These are phyloP conservation scores for Trichosporon ovoides DNA, from an alignment of 1,284 basidiomycete species.

Conservation along the genomic window DNA sequence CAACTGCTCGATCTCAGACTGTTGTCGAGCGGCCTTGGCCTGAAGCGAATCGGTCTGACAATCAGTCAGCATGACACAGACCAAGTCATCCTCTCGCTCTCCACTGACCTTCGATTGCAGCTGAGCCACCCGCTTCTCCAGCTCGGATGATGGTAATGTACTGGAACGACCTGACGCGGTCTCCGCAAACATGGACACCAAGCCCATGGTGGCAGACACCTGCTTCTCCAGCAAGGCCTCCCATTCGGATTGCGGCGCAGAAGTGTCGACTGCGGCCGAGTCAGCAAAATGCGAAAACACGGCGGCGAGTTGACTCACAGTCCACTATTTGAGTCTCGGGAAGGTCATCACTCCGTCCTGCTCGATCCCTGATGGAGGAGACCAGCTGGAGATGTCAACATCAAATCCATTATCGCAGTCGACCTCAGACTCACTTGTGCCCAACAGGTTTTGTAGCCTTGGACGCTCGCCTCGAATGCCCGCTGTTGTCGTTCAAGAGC, in stretches of 20 bases:
- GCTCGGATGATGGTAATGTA: conserved; percentile 6
- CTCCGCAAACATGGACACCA: conserved; percentile 32
- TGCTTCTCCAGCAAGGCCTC: conserved; percentile 31
- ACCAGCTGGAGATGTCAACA: conserved; percentile 40
- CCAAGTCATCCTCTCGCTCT: neutral
- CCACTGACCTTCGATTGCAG: conserved; percentile 35
- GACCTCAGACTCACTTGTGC: conserved; percentile 59
- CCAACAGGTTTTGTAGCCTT: conserved; percentile 84
- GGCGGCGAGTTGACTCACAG: conserved; percentile 8
- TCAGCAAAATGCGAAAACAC: conserved; percentile 1
- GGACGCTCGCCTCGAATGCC: conserved; percentile 69
- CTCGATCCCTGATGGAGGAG: conserved; percentile 29
- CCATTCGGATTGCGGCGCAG: conserved; percentile 25
- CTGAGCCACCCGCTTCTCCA: conserved; percentile 16
- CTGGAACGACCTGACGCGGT: conserved; percentile 10
- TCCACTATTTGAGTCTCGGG: conserved; percentile 21
- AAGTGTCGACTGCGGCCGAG: conserved; percentile 31
- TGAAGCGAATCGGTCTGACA: conserved; percentile 21
- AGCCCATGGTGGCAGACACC: conserved; percentile 31
- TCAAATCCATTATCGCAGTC: neutral
- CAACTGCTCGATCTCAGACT: conserved; percentile 56
- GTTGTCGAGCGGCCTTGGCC: conserved; percentile 57
- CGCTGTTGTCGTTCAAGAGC: conserved; percentile 68
- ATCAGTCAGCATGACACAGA: neutral
- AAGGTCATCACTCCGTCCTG: conserved; percentile 17